These are phyloP conservation scores for Carex myosuroides DNA, from an alignment of 176 grass and related monocot species.

Conservation along the genomic window DNA sequence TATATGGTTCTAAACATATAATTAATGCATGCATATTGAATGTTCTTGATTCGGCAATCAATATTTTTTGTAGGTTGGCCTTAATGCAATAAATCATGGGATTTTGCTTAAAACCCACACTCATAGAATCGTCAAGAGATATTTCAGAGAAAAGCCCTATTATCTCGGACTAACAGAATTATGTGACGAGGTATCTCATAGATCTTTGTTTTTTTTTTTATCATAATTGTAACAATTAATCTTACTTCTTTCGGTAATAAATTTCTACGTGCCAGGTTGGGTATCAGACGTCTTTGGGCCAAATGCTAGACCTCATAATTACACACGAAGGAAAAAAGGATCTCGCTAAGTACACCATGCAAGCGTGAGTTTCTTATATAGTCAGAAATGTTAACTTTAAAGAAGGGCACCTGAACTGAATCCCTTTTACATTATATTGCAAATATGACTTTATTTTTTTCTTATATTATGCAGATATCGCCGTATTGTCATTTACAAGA, in stretches of 20 bases:
- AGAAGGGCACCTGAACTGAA: not conserved
- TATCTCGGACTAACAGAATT: conserved; percentile 49
- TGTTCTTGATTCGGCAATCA: not conserved
- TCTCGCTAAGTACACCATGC: conserved; percentile 38
- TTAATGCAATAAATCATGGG: conserved; percentile 56
- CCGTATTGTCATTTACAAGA: conserved; percentile 61
- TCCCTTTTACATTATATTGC: conserved; percentile 3
- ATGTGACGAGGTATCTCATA: conserved; percentile 32
- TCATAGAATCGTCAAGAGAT: conserved; percentile 50
- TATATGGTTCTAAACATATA: not conserved
- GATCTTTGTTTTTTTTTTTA: not conserved
- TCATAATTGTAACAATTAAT: not conserved
- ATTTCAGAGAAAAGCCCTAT: conserved; percentile 51
- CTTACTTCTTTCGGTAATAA: not conserved
- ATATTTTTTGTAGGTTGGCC: conserved; percentile 30
- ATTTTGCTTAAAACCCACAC: conserved; percentile 55
- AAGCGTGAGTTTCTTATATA: conserved; percentile 31
- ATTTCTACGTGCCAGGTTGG: conserved; percentile 25
- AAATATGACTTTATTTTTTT: not conserved
- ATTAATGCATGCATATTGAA: not conserved
- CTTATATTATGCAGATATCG: conserved; percentile 30
- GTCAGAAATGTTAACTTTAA: not conserved
- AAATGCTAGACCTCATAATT: conserved; percentile 55
- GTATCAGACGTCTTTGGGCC: conserved; percentile 46
- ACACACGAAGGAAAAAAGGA: conserved; percentile 32